Base-by-base conservation (phyloP, 208 protist species). In the Crithidia fasciculata region DNA sequence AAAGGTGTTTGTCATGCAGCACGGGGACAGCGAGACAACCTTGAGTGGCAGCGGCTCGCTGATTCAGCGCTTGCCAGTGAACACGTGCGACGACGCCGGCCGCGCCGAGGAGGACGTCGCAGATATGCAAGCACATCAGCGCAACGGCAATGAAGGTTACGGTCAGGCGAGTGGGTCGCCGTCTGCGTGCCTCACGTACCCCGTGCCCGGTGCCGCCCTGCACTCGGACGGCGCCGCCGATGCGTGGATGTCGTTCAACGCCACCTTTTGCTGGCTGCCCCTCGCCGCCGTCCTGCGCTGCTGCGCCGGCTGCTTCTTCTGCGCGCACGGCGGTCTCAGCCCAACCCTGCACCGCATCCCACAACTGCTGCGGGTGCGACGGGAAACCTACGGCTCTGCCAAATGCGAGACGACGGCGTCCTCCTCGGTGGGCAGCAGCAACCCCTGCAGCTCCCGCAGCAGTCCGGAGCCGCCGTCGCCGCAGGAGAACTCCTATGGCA, bases 261-360 rank as follows among this genome's bases (percentile, higher is more conserved):
- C 81, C 2, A 83, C 92, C 16, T 97, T 97, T 67, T 90, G 88
- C 72, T 92, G 89, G 86, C 83, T 97, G 43, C 91, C 93, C 2
- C 40, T 97, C 2, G 93, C 86, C 40, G 91, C 91, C 18, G 90
- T 94, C 13, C 85, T 97, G 53, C 81, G 78, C 39, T 91, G 83
- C 67, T 73, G 80, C 19, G 85, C 86, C 49, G 90, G 89, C 2
- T 83, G 80, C 59, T 88, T 89, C 75, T 97, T 97, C 70, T 96
- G 93, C 67, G 82, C 88, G 0, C 93, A 97, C 66, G 93, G 93
- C 39, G 93, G 93, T 12, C 80, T 97, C 16, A 91, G 86, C 69
- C 87, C 89, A 4, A 69, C 82, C 16, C 86, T 89, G 39, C 82
- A 81, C 37, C 59, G 63, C 45, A 91, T 93, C 47, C 50, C 71